Evolutionary conservation across 2,329 filamentous ascomycete species (phyloP).

Genomic region (Cadophora malorum): DNA sequence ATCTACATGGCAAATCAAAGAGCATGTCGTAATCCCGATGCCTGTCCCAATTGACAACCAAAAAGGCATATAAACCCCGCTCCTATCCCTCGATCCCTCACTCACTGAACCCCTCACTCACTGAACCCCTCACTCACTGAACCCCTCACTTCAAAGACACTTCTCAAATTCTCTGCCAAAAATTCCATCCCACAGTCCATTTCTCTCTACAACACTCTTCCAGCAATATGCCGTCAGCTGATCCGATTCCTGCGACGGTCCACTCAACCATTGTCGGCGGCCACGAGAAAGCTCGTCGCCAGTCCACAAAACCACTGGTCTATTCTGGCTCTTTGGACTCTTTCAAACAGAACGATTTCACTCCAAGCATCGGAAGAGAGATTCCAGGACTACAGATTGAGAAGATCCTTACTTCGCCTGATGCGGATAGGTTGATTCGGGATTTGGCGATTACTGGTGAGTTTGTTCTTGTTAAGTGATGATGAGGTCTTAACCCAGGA

Average conservation of each 20-base stretch:
- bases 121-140: no score
- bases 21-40: background rate
- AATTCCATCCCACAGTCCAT: background rate
- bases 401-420: slow-evolving; percentile 59
- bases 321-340: slow-evolving; percentile 35
- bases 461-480: slow-evolving; percentile 20
- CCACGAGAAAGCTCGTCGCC: slow-evolving; percentile 18
- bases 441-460: slow-evolving; percentile 60
- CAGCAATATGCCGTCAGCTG: slow-evolving; percentile 21
- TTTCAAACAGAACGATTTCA: slow-evolving; percentile 34
- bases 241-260: background rate
- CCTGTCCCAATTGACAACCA: background rate
- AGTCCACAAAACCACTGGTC: slow-evolving; percentile 3
- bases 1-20: slow-evolving; percentile 4
- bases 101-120: background rate
- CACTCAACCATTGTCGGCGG: background rate
- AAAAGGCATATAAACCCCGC: background rate
- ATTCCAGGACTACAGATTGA: slow-evolving; percentile 62
- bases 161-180: background rate
- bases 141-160: background rate
- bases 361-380: slow-evolving; percentile 56
- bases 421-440: slow-evolving; percentile 59
- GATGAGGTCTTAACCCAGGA: no score
- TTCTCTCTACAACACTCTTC: background rate
- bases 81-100: background rate